Conservation (phyloP, 2,329 filamentous ascomycete genomes). For the Berkeleyomyces basicola region DNA sequence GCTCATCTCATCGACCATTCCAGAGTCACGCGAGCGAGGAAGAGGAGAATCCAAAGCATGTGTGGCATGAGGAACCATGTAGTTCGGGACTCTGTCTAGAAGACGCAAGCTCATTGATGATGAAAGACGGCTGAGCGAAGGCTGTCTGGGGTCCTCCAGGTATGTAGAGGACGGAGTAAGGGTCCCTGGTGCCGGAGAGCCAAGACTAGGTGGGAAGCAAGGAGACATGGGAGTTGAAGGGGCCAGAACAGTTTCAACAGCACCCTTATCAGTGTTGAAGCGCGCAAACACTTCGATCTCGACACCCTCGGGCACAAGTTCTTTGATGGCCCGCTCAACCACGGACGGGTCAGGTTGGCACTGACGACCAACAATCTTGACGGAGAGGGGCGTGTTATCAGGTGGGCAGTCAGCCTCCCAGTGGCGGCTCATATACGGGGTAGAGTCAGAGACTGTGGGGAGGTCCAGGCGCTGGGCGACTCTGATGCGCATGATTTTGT, state of each 20-base stretch:
- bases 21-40: conserved; percentile 18
- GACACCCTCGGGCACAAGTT: conserved; percentile 3
- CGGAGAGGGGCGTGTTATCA: conserved; percentile 28
- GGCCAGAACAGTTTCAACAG: conserved; percentile 8
- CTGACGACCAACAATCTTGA: conserved; percentile 22
- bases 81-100: conserved; percentile 18
- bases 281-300: conserved; percentile 12
- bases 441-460: conserved; percentile 28
- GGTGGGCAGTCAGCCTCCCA: conserved; percentile 33
- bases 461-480: conserved; percentile 32
- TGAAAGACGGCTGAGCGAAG: conserved; percentile 5
- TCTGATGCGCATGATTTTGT: conserved; percentile 39
- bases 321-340: conserved; percentile 17
- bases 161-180: not conserved
- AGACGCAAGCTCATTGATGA: conserved; percentile 8
- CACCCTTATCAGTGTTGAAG: conserved; percentile 11
- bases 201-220: not conserved
- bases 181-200: not conserved
- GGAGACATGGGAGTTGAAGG: not conserved
- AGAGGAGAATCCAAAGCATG: conserved; percentile 22
- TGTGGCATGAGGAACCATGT: conserved; percentile 25
- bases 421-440: conserved; percentile 28
- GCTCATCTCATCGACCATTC: conserved; percentile 21
- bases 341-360: conserved; percentile 21
- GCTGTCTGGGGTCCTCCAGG: conserved; percentile 5